Base-by-base conservation (phyloP, 257 asterid species). In the Gardenia jasminoides region DNA sequence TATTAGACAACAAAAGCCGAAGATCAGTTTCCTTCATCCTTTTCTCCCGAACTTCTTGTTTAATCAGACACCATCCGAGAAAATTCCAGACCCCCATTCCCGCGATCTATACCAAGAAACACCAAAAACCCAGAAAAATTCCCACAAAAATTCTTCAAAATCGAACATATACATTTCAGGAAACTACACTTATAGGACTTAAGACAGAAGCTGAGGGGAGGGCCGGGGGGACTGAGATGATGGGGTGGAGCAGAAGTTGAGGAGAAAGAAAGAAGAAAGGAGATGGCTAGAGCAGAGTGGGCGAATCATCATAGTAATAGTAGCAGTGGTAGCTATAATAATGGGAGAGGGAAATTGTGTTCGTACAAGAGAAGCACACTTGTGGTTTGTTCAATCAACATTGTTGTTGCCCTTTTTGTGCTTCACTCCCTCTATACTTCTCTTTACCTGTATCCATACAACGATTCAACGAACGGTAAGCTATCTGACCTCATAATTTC, bases 281-380 rank as follows among this genome's bases (percentile, higher is more conserved):
- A 79, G 76, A 94, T 94, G 99, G 94, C 96, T 83, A 93, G 98
- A 84, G 90, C 84, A 71, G 94, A 90, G 85, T 90, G 89, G 92
- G 86, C 86, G 77, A 69, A 84, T 67, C 70, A 76, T 59, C 72
- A 44, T 76, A 79, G 74, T 28, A 74, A 75, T 20, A 83, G 48
- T 67, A 24, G 50, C 33, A 83, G 80, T 72, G 73, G 62, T 30
- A 76, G 15, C 74, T 64, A 62, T 61, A 47, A 65, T 80, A 46
- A 28, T 44, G 93, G 93, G 75, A 90, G 88, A 85, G 90, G 84
- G 20, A 85, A 77, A 70, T 88, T 92, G 89, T 89, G 91, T 84
- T 89, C 98, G 28, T 91, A 93, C 92, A 94, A 90, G 93, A 82
- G 86, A 81, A 89, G 92, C 8, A 92, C 93, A 22, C 80, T 93